These are phyloP conservation scores for Dictyostelium purpureum DNA, from an alignment of 78 protist genomes.

Conservation along the genomic window DNA sequence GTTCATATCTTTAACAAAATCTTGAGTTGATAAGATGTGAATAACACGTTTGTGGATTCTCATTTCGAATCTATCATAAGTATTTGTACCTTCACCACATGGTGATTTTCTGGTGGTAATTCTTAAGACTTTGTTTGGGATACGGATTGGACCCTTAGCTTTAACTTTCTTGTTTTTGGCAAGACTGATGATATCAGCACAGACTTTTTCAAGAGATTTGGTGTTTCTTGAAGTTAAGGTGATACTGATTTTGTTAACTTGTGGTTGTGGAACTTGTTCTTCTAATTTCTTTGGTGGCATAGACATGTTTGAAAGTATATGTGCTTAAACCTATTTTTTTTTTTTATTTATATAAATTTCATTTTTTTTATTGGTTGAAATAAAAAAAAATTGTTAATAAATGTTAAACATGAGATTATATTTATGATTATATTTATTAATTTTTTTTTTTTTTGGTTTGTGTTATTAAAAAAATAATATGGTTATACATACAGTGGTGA, in stretches of 20 bases:
- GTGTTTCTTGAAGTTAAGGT: slow-evolving; percentile 97
- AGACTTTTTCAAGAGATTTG: slow-evolving; percentile 97
- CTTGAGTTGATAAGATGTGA: slow-evolving; percentile 95
- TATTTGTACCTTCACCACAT: slow-evolving; percentile 99
- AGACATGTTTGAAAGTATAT: slow-evolving; percentile 57
- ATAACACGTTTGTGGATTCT: slow-evolving; percentile 99
- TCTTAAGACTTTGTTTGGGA: slow-evolving; percentile 98
- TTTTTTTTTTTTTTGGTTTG: too few relatives aligned
- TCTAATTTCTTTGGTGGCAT: slow-evolving; percentile 80
- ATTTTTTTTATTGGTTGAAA: too few relatives aligned
- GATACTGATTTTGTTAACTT: slow-evolving; percentile 93
- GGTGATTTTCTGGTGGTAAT: slow-evolving; percentile 99
- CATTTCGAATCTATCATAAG: slow-evolving; percentile 99
- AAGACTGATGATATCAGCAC: slow-evolving; percentile 93
- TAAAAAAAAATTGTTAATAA: too few relatives aligned
- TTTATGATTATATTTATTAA: too few relatives aligned
- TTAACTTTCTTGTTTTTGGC: slow-evolving; percentile 93
- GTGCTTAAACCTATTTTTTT: too few relatives aligned
- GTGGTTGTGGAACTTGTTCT: slow-evolving; percentile 5
- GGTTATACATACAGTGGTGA: too few relatives aligned
- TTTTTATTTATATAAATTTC: too few relatives aligned
- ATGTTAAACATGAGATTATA: too few relatives aligned
- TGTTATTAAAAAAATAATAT: too few relatives aligned
- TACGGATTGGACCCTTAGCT: slow-evolving; percentile 99
- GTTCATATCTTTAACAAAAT: slow-evolving; percentile 94